phyloP scores from a whole-genome alignment of 768 basidiomycete species.

The Trametes cingulata region DNA sequence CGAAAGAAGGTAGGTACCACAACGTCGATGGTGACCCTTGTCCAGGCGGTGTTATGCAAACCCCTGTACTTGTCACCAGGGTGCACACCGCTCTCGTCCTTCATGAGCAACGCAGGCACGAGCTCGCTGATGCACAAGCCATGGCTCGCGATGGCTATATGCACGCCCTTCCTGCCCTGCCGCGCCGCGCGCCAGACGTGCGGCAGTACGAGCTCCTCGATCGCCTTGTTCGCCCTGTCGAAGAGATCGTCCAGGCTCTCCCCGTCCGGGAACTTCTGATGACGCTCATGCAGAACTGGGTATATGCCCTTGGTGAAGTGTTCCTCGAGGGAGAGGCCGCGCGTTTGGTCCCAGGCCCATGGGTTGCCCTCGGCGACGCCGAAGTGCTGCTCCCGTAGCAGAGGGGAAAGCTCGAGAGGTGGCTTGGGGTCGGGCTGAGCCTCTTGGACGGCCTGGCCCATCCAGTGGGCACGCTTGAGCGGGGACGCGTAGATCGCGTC shows the following conservation, averaged over 20 bases:
- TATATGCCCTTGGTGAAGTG: conserved; percentile 56
- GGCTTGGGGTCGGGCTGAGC: conserved; percentile 50
- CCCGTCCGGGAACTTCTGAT: conserved; percentile 65
- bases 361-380: conserved; percentile 69
- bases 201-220: conserved; percentile 56
- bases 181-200: conserved; percentile 48
- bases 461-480: conserved; percentile 62
- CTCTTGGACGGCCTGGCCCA: conserved; percentile 56
- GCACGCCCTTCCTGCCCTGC: conserved; percentile 42
- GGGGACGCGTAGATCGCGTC: conserved; percentile 65
- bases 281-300: conserved; percentile 47
- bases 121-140: conserved; percentile 63
- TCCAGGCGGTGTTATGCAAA: conserved; percentile 72
- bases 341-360: conserved; percentile 36
- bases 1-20: conserved; percentile 35
- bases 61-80: conserved; percentile 45
- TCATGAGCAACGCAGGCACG: conserved; percentile 49
- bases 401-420: conserved; percentile 46
- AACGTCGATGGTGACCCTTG: conserved; percentile 50
- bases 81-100: conserved; percentile 37
- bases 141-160: conserved; percentile 74
- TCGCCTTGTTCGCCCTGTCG: conserved; percentile 49
- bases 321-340: conserved; percentile 36
- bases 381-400: conserved; percentile 69
- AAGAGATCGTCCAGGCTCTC: conserved; percentile 69